Evolutionary conservation across 2,329 filamentous ascomycete species (phyloP), one percentile per base, ranked within the genome.

Genomic region (Kalmusia sp.): DNA sequence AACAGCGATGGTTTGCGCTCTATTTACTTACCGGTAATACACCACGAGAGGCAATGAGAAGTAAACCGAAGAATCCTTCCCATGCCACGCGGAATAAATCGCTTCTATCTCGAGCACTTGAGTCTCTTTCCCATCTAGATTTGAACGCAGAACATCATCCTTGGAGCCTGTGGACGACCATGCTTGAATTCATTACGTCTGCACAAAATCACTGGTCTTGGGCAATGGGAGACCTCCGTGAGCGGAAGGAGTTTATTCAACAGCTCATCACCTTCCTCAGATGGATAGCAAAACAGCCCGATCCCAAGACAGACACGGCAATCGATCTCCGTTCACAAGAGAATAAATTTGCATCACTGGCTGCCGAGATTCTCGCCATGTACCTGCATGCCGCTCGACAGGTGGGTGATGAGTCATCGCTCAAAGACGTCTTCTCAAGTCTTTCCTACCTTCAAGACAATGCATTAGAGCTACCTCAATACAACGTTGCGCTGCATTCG

Each of bases 201-300:
- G 91, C 93, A 4, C 93, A 97, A 69, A 95, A 96, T 72, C 91
- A 92, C 69, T 98, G 93, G 93, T 90, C 93, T 1, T 96, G 93
- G 91, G 93, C 92, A 1, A 92, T 96, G 51, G 88, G 91, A 51
- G 87, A 89, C 33, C 79, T 96, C 30, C 86, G 89, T 56, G 87
- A 87, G 54, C 90, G 96, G 64, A 82, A 84, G 0, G 79, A 81
- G 0, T 93, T 96, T 65, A 83, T 97, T 51, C 80, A 85, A 35
- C 85, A 86, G 50, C 82, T 96, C 15, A 84, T 90, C 15, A 80
- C 82, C 3, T 95, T 91, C 69, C 82, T 95, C 28, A 84, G 82
- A 37, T 72, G 68, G 68, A 66, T 74, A 57, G 51, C 61, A 21
- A 64, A 64, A 28, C 64, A 71, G 35, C 58, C 59, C 1, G 61